A percentile compares a stretch with the other conserved stretches of the same genome.
Evolutionary conservation across 768 basidiomycete species (phyloP).

Genomic region (Mycena pura): DNA sequence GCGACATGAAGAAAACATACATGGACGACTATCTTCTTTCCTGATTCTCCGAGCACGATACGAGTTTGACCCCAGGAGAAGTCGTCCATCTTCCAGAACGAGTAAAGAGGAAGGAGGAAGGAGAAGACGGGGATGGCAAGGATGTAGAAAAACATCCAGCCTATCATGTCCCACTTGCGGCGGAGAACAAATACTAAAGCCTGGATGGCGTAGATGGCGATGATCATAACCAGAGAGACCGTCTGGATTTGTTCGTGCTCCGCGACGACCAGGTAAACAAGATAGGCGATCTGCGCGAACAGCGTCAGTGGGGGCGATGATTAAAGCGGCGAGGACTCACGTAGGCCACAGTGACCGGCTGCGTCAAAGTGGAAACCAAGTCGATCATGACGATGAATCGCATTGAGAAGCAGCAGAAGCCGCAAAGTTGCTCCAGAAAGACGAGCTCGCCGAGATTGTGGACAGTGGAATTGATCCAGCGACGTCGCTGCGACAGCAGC

Average conservation of each 20-base stretch:
- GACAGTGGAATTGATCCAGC: conserved; percentile 99
- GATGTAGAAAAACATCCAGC: conserved; percentile 97
- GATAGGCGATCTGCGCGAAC: conserved; percentile 74
- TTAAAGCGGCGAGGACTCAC: conserved; percentile 54
- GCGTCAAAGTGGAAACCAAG: conserved; percentile 83
- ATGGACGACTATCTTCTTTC: conserved; percentile 95
- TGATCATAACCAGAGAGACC: conserved; percentile 91
- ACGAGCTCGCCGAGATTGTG: conserved; percentile 95
- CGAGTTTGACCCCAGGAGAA: conserved; percentile 96
- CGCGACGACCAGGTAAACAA: conserved; percentile 80
- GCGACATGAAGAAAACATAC: conserved; percentile 54
- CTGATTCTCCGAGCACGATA: conserved; percentile 91
- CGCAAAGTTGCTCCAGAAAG: conserved; percentile 90
- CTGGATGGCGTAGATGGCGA: conserved; percentile 93
- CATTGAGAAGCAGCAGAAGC: conserved; percentile 99
- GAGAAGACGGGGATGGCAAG: conserved; percentile 93
- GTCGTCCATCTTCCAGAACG: conserved; percentile 98
- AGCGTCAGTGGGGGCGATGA: conserved; percentile 22
- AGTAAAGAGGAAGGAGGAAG: conserved; percentile 91
- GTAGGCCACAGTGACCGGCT: conserved; percentile 88
- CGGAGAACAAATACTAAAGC: conserved; percentile 90
- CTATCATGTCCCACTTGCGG: conserved; percentile 98
- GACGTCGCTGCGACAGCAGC: conserved; percentile 92
- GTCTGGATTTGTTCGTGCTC: conserved; percentile 73
- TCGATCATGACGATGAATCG: conserved; percentile 98